Base-by-base conservation (phyloP, 148 eudicot species). In the Rhododendron ferrugineum region DNA sequence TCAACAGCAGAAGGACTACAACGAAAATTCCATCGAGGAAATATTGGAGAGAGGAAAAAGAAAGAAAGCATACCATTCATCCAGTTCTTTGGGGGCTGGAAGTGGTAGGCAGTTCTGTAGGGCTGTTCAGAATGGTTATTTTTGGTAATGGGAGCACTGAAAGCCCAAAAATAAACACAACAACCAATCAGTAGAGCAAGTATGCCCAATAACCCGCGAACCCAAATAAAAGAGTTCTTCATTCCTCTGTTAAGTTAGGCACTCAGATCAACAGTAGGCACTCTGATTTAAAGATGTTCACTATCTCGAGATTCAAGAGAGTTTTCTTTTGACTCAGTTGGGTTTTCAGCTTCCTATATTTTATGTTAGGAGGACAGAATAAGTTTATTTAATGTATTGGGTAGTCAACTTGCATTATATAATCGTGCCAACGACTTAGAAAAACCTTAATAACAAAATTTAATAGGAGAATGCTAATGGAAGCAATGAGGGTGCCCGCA, bases 1-100 rank as follows among this genome's bases (percentile, higher is more conserved):
- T 54, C 32, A 44, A 60, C 4, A 13, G 0, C 1, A 62, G 47
- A 20, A 22, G 68, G 68, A 60, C 68, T 60, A 23, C 23, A 2
- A 8, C 1, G 30, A 23, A 40, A 40, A 40, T 40, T 40, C 44
- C 44, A 40, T 6, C 8, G 44, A 44, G 32, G 14, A 30, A 77
- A 44, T 13, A 4, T 7, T 15, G 8, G 34, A 37, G 11, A 18
- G n/a, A 5, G 46, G 78, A 8, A 34, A 40, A n/a, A 18, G 26
- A 20, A 14, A 10, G 32, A 13, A 36, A 82, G 23, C 50, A 44
- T 76, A 89, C 91, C 91, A 82, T 89, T 89, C 83, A 89, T 85
- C 91, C 91, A 87, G 82, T 89, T 89, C 54, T 87, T 85, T 9
- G 88, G 83, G 81, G 89, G 86, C 75, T 89, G 89, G 75, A 89